Conservation (phyloP, 2,329 filamentous ascomycete species). For the Penicillium hordei region DNA sequence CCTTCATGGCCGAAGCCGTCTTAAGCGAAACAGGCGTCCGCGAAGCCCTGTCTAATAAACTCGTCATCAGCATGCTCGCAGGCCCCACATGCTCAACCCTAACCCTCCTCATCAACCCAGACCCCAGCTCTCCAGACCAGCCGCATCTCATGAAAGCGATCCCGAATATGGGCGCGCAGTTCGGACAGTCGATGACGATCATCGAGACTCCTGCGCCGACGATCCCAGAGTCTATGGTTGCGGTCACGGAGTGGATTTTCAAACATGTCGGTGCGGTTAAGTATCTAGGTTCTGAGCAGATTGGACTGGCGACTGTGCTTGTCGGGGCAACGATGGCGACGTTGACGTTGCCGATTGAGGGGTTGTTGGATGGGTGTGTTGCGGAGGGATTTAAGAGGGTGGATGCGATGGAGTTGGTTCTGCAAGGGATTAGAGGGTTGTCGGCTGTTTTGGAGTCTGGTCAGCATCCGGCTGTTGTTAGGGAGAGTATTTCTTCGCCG, state of each 20-base stretch:
- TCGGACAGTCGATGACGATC: conserved; percentile 51
- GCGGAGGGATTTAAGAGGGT: conserved; percentile 61
- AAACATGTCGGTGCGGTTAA: conserved; percentile 50
- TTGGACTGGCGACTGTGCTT: conserved; percentile 59
- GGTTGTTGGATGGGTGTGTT: conserved; percentile 61
- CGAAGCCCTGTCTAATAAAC: conserved; percentile 45
- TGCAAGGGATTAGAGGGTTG: conserved; percentile 60
- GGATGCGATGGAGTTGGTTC: conserved; percentile 62
- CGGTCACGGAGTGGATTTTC: conserved; percentile 50
- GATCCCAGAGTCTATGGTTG: conserved; percentile 41
- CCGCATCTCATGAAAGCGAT: conserved; percentile 43
- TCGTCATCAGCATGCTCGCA: conserved; percentile 52
- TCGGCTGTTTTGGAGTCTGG: conserved; percentile 58
- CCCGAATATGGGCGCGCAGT: conserved; percentile 48
- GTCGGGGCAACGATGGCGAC: conserved; percentile 62
- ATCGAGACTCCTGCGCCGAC: conserved; percentile 48
- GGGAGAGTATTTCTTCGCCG: conserved; percentile 62
- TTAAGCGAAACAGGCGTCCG: conserved; percentile 39
- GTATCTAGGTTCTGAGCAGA: conserved; percentile 51
- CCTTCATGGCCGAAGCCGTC: conserved; percentile 43
- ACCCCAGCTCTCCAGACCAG: not conserved
- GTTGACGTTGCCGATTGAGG: conserved; percentile 60
- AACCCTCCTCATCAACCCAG: conserved; percentile 15
- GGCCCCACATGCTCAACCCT: conserved; percentile 43
- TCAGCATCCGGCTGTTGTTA: conserved; percentile 60